Evolutionary conservation across 805 yeast species (phyloP).

Genomic region (Cyberlindnera misumaiensis): DNA sequence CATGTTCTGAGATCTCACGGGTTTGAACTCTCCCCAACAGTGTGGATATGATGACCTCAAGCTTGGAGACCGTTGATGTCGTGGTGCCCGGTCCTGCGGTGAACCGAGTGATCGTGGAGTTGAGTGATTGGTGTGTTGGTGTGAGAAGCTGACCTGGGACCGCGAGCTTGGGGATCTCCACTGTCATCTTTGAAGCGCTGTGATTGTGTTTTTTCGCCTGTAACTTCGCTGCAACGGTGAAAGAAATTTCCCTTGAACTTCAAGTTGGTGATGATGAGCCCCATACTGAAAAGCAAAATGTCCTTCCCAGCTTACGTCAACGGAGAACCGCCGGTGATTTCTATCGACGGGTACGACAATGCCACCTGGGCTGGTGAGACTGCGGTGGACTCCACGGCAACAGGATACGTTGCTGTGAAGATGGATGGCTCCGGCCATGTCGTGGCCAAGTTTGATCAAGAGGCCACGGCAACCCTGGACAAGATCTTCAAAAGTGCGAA

Average conservation of each 20-base stretch:
- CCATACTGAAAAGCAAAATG: slow-evolving; percentile 3
- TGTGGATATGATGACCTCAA: slow-evolving; percentile 48
- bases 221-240: no score
- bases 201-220: no score
- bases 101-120: slow-evolving; percentile 36
- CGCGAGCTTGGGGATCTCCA: slow-evolving; percentile 31
- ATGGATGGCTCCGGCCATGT: slow-evolving; percentile 36
- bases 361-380: slow-evolving; percentile 47
- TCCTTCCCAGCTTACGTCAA: slow-evolving; percentile 36
- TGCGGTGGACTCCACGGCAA: slow-evolving; percentile 34
- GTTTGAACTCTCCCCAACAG: slow-evolving; percentile 50
- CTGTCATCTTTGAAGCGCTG: slow-evolving; percentile 8
- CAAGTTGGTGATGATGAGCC: no score
- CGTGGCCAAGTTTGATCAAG: slow-evolving; percentile 36
- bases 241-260: no score
- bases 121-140: slow-evolving; percentile 42
- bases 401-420: slow-evolving; percentile 37
- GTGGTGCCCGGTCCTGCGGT: slow-evolving; percentile 63
- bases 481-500: slow-evolving; percentile 42
- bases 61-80: slow-evolving; percentile 34
- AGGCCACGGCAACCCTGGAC: slow-evolving; percentile 34
- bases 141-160: slow-evolving; percentile 81
- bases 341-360: slow-evolving; percentile 40
- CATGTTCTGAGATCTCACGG: slow-evolving; percentile 15
- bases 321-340: slow-evolving; percentile 41